Base-by-base conservation (phyloP, 176 grass and related monocot genomes). In the Rhynchospora pubera region DNA sequence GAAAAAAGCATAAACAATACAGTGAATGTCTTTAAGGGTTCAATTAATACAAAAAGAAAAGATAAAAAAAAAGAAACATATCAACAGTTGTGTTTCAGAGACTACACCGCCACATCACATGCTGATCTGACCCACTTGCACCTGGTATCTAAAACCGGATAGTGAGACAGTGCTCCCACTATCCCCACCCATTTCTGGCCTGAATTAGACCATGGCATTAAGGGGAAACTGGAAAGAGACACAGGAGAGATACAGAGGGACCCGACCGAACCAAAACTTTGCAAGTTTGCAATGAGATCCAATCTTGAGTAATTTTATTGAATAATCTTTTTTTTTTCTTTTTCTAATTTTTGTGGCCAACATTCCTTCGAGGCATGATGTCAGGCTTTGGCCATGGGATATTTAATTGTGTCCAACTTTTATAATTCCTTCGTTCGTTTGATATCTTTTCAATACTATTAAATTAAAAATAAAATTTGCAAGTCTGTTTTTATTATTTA, bases 121-220 rank as follows among this genome's bases (percentile, higher is more conserved):
- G 78, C 62, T 42, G 61, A 9, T 14, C 10, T 55, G 12, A 7
- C 4, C 19, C 22, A 78, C 32, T 8, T 43, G 57, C 78, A 80
- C 10, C 15, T 61, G 12, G 77, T 79, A 79, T 79, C 30, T 19
- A 79, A 57, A 46, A 22, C 5, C 18, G 6, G 79, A 65, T 82
- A 67, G 50, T 14, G 62, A 65, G 79, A 50, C 79, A 50, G 45
- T 5, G 24, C 48, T 65, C 5, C 57, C 2, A 30, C 23, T 66
- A 5, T 82, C 19, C 47, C n/a, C 44, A 32, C 44, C 32, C 43
- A 65, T 82, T 82, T 82, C 61, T 64, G 79, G 22, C 59, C 62
- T 45, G 58, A 65, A 26, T 48, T 65, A 65, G 60, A 65, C 9
- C 79, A 65, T 81, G 59, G 24, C 60, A 79, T 61, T 42, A n/a